Percentiles rank a stretch among this genome's conserved stretches.
These are phyloP conservation scores for Pseudoturritis turrita DNA, from an alignment of 345 rosid genomes.

Conservation along the genomic window DNA sequence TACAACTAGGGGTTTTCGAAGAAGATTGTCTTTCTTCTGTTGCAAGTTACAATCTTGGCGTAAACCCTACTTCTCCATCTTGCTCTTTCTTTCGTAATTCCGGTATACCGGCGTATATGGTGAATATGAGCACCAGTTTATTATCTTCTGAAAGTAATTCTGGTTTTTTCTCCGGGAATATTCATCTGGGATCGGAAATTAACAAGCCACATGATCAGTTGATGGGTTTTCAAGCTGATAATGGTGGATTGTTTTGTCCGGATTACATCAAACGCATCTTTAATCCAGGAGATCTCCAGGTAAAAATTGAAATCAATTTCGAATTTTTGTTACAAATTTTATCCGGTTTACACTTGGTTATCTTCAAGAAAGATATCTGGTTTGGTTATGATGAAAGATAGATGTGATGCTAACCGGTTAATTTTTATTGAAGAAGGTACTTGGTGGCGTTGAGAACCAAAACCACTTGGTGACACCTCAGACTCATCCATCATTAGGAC, in stretches of 20 bases:
- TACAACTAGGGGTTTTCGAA: conserved; percentile 45
- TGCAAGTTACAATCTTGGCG: conserved; percentile 50
- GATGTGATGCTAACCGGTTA: conserved; percentile 16
- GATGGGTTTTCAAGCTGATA: conserved; percentile 59
- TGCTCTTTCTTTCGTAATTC: conserved; percentile 44
- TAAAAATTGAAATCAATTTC: conserved; percentile 18
- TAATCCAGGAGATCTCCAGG: conserved; percentile 66
- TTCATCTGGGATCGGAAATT: conserved; percentile 41
- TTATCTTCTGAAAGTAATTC: conserved; percentile 37
- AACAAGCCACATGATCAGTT: conserved; percentile 45
- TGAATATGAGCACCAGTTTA: conserved; percentile 37
- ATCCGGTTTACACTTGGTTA: background rate
- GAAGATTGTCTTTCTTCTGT: conserved; percentile 75
- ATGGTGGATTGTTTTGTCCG: conserved; percentile 52
- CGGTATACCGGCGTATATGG: conserved; percentile 36
- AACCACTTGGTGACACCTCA: conserved; percentile 22
- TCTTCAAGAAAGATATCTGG: background rate
- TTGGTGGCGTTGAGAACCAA: conserved; percentile 44
- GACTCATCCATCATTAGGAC: conserved; percentile 36
- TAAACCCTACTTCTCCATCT: conserved; percentile 55
- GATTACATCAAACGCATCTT: conserved; percentile 44
- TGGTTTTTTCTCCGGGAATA: conserved; percentile 36
- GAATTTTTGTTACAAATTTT: background rate
- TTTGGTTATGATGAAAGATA: background rate
- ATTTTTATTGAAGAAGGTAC: conserved; percentile 35